phyloP scores from a whole-genome alignment of 2,329 filamentous ascomycete genomes.

The Blastomyces gilchristii region DNA sequence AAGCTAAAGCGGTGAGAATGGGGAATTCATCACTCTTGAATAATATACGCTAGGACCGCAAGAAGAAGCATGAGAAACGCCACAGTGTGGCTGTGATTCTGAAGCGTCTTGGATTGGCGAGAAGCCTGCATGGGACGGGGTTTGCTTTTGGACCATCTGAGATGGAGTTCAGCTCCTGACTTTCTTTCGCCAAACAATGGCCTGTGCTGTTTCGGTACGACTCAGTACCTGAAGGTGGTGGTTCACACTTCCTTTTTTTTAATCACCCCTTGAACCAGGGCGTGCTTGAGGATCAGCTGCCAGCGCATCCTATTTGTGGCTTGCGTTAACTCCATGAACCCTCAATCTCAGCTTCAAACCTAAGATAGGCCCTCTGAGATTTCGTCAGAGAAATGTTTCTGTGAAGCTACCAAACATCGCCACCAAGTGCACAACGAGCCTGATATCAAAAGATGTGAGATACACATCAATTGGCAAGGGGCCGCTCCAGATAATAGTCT shows the following conservation, averaged over 20 bases:
- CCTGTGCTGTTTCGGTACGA: neutral
- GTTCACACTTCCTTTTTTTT: neutral
- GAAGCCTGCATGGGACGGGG: no score
- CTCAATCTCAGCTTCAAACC: neutral
- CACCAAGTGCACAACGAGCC: neutral
- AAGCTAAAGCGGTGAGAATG: no score
- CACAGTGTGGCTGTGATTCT: neutral
- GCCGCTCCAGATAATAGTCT: conserved; percentile 5
- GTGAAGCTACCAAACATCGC: neutral
- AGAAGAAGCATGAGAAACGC: neutral
- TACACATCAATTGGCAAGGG: neutral
- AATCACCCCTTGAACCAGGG: neutral
- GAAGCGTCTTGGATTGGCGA: neutral
- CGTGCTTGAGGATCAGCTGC: neutral
- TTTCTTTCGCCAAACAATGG: neutral
- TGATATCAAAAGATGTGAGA: neutral
- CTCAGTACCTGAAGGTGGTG: neutral
- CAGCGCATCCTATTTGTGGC: neutral
- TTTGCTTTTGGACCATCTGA: neutral
- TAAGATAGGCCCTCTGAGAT: neutral
- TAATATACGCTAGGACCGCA: neutral
- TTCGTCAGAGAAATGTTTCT: neutral
- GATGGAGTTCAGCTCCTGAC: neutral
- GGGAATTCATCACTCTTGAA: no score
- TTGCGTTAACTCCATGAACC: neutral